Evolutionary conservation across 441 rosid species (phyloP).

Genomic region (Bocquillonia castaneifolia): DNA sequence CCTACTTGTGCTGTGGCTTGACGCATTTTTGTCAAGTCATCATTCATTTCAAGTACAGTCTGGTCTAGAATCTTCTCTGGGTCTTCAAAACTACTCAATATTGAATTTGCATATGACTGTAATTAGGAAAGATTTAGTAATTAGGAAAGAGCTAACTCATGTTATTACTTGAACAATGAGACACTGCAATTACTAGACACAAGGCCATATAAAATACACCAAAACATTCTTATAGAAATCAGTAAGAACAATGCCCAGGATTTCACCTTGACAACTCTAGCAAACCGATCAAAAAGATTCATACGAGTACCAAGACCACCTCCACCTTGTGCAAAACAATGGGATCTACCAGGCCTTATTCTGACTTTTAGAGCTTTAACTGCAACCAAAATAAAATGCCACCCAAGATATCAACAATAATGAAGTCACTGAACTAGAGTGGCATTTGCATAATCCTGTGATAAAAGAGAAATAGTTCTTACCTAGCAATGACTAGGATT

Average conservation of each 20-base stretch:
- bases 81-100: conserved; percentile 85
- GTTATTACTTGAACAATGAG: conserved; percentile 1
- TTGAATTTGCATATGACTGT: conserved; percentile 93
- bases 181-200: conserved; percentile 7
- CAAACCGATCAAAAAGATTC: conserved; percentile 89
- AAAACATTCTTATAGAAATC: conserved; percentile 1
- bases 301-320: conserved; percentile 60
- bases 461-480: not conserved
- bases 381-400: conserved; percentile 21
- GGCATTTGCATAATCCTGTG: no score
- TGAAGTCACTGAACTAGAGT: not conserved
- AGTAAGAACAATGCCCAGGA: conserved; percentile 2
- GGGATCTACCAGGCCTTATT: conserved; percentile 29
- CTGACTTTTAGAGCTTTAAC: conserved; percentile 40
- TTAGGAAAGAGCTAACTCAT: conserved; percentile 19
- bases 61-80: conserved; percentile 96
- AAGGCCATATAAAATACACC: not conserved
- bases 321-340: conserved; percentile 41
- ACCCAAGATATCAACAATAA: not conserved
- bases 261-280: conserved; percentile 83
- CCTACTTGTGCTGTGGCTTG: conserved; percentile 97
- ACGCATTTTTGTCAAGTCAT: conserved; percentile 95
- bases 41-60: conserved; percentile 93
- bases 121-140: conserved; percentile 27
- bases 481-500: not conserved